Conservation (phyloP, 2,329 filamentous ascomycete species). For the Fusarium siculi region DNA sequence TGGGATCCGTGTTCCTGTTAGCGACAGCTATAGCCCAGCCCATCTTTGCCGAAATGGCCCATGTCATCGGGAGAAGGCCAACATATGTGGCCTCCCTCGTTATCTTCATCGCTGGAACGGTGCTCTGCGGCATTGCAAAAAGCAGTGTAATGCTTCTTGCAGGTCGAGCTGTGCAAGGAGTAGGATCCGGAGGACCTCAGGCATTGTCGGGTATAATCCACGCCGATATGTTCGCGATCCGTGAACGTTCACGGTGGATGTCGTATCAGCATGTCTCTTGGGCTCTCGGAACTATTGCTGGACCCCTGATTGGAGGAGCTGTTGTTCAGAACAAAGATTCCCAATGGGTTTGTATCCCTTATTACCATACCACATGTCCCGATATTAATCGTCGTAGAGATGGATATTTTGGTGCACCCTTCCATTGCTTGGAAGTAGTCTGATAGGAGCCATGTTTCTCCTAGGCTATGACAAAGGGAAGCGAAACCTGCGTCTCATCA, state of each 20-base stretch:
- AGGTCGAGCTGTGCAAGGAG: slow-evolving; percentile 51
- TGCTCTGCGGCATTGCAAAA: slow-evolving; percentile 50
- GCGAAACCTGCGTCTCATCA: slow-evolving; percentile 9
- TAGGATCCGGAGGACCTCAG: slow-evolving; percentile 50
- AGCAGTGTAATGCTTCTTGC: slow-evolving; percentile 46
- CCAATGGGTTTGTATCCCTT: slow-evolving; percentile 35
- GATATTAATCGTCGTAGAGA: slow-evolving; percentile 30
- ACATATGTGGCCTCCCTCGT: slow-evolving; percentile 32
- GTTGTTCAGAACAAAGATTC: slow-evolving; percentile 30
- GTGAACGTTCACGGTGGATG: slow-evolving; percentile 54
- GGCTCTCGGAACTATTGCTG: slow-evolving; percentile 63
- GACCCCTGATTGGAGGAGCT: slow-evolving; percentile 42
- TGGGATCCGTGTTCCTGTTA: slow-evolving; percentile 74
- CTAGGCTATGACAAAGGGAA: slow-evolving; percentile 40
- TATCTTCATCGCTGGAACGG: slow-evolving; percentile 54
- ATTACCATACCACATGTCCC: not conserved
- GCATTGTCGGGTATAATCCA: slow-evolving; percentile 49
- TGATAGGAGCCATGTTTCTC: slow-evolving; percentile 41
- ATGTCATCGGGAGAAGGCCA: slow-evolving; percentile 50
- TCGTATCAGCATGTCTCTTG: slow-evolving; percentile 57
- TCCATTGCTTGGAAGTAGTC: slow-evolving; percentile 44
- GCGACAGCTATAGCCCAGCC: slow-evolving; percentile 71
- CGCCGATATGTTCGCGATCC: slow-evolving; percentile 54
- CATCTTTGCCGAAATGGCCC: slow-evolving; percentile 51
- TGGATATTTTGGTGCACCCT: slow-evolving; percentile 53